Evolutionary conservation across 208 protist genomes (phyloP), one percentile per base, ranked within the genome.

Genomic region (Acanthamoeba quina): DNA sequence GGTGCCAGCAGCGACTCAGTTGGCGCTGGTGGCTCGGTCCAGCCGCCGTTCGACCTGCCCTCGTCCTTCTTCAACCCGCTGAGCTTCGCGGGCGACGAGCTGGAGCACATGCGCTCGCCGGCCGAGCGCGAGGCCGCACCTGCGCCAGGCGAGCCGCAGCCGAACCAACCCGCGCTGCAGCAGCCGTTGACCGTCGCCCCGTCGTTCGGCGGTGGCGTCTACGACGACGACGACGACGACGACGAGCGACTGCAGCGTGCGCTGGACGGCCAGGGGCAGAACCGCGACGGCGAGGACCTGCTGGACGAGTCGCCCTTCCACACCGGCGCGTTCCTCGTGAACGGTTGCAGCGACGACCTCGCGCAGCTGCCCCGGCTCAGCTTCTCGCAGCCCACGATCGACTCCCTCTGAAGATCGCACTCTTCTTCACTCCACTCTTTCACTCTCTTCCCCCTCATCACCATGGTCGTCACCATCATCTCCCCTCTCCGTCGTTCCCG

Each of bases 21-120:
- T 10, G 24, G 21, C 58, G 13, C 15, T 64, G 58, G 58, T 26
- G 58, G 15, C 58, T n/a, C 58, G 58, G 15, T 15, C 7, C 15
- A 9, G 21, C 11, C 15, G 26, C 62, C 62, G 24, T 68, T 68
- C n/a, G 62, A 68, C 62, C 62, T 68, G 62, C 62, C 62, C 21
- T 68, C 62, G 24, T 68, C 62, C 62, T 68, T 68, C 62, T 68
- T 68, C 62, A 68, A 68, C n/a, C 62, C 62, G 62, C 26, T 68
- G 26, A 68, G 62, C 62, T 68, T 68, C 26, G 21, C 19, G 62
- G 62, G 62, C 6, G 62, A 68, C n/a, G 62, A 31, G 62, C 62
- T 68, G 19, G 62, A 60, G 6, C 54, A 60, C 1, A 60, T 60
- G 54, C 54, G 54, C 54, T 2, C 54, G 7, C 54, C 54, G 5